Conservation (phyloP, 148 eudicot genomes). For the Camellia japonica region DNA sequence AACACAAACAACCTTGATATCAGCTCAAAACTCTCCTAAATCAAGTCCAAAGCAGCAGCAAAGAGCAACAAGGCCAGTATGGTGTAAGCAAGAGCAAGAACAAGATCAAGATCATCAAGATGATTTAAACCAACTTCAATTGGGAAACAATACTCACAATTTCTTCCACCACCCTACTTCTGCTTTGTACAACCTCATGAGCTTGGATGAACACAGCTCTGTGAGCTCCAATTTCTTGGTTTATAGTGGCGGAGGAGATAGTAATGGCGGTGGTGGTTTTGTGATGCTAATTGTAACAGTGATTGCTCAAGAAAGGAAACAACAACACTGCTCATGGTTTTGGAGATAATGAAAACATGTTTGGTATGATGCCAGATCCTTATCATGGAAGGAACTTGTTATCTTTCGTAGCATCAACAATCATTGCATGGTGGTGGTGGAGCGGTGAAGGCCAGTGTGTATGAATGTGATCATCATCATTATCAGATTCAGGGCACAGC, state of each 20-base stretch:
- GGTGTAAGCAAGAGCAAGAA: conserved; percentile 80
- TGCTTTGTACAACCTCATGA: conserved; percentile 53
- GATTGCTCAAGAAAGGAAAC: conserved; percentile 28
- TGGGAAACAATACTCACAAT: conserved; percentile 43
- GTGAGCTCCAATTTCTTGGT: conserved; percentile 29
- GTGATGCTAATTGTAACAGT: conserved; percentile 36
- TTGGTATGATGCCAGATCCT: conserved; percentile 16
- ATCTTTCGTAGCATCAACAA: conserved; percentile 34
- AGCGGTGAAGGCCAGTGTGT: conserved; percentile 25
- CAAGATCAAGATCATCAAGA: conserved; percentile 13
- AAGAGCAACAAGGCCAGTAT: conserved; percentile 22
- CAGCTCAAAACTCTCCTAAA: no score
- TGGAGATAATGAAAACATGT: conserved; percentile 21
- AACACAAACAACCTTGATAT: no score
- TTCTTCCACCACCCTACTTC: conserved; percentile 41
- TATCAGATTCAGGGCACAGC: conserved; percentile 29
- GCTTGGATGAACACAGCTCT: conserved; percentile 54
- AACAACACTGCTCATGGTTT: conserved; percentile 6
- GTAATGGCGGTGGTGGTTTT: conserved; percentile 24
- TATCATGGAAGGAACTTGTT: conserved; percentile 35
- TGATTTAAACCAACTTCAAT: conserved; percentile 43
- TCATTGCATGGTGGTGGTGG: conserved; percentile 9
- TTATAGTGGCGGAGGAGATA: conserved; percentile 27
- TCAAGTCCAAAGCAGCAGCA: conserved; percentile 18
- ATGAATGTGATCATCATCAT: conserved; percentile 31